Conservation (phyloP, 371 early-diverging fungal genomes). For the Catenaria anguillulae region DNA sequence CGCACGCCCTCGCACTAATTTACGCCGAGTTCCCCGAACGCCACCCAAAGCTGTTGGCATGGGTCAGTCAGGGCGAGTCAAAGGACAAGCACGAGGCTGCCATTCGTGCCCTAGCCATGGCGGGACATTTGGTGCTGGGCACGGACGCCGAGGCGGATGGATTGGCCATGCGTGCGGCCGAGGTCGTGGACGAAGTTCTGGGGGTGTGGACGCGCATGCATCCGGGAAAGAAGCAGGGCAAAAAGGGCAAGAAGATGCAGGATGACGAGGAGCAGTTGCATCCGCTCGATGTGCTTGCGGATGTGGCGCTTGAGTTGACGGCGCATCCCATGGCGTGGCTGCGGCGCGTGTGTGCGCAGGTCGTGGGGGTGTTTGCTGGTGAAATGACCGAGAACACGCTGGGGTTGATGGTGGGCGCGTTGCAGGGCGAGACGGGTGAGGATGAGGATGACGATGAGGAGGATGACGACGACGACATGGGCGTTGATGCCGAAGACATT, state of each 20-base stretch:
- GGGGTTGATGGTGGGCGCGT: neutral
- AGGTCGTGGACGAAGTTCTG: neutral
- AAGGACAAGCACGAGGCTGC: neutral
- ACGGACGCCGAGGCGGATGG: neutral
- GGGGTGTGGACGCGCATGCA: too few relatives aligned
- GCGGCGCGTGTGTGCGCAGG: neutral
- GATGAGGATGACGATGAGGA: neutral
- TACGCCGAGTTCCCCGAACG: neutral
- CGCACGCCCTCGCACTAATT: neutral
- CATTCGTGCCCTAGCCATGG: neutral
- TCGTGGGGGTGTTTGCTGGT: neutral
- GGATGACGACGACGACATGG: neutral
- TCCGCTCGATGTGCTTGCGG: neutral
- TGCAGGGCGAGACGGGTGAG: neutral
- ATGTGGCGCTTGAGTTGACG: neutral
- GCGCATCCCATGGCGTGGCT: neutral
- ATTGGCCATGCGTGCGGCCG: neutral
- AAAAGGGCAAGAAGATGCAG: too few relatives aligned
- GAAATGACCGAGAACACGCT: neutral
- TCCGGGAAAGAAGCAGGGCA: too few relatives aligned
- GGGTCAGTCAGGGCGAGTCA: neutral
- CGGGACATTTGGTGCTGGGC: neutral
- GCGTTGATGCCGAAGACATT: neutral
- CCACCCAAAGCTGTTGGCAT: neutral
- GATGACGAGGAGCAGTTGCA: neutral